Evolutionary conservation across 2,329 filamentous ascomycete species (phyloP).

Genomic region (Diaporthe sp.): DNA sequence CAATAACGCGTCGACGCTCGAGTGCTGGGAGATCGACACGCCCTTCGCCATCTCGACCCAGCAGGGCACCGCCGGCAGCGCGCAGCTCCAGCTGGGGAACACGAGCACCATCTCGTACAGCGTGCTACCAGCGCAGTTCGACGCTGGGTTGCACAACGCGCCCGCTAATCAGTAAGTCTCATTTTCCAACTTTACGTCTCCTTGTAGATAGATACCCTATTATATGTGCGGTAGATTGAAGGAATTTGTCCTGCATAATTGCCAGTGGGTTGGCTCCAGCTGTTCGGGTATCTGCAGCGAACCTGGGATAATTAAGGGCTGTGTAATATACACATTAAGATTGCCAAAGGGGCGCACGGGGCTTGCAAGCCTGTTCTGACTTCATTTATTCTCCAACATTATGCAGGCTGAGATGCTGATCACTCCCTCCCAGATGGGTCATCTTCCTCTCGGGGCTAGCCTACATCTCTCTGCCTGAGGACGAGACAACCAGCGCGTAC

Average conservation of each 20-base stretch:
- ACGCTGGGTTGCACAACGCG: slow-evolving; percentile 54
- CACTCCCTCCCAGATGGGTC: slow-evolving; percentile 44
- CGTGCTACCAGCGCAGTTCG: slow-evolving; percentile 48
- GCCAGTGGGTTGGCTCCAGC: not conserved
- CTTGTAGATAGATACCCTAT: too few relatives aligned
- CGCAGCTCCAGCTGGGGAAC: slow-evolving; percentile 44
- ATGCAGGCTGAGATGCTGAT: not conserved
- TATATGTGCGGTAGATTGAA: not conserved
- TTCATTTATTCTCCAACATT: not conserved
- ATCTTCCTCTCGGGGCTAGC: slow-evolving; percentile 52
- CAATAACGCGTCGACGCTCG: slow-evolving; percentile 50
- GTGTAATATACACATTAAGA: too few relatives aligned
- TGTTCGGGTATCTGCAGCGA: not conserved
- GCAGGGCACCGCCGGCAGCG: slow-evolving; percentile 46
- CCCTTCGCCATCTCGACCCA: slow-evolving; percentile 47
- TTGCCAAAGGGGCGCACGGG: not conserved
- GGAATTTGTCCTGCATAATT: not conserved
- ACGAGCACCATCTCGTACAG: slow-evolving; percentile 47
- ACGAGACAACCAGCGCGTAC: slow-evolving; percentile 45
- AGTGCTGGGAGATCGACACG: slow-evolving; percentile 55
- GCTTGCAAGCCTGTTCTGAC: not conserved
- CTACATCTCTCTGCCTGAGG: slow-evolving; percentile 52
- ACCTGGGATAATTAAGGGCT: not conserved
- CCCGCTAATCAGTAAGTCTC: slow-evolving; percentile 50
- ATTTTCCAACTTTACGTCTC: not conserved